Conservation (phyloP, 2,329 filamentous ascomycete species). For the Aspergillus intermedius region DNA sequence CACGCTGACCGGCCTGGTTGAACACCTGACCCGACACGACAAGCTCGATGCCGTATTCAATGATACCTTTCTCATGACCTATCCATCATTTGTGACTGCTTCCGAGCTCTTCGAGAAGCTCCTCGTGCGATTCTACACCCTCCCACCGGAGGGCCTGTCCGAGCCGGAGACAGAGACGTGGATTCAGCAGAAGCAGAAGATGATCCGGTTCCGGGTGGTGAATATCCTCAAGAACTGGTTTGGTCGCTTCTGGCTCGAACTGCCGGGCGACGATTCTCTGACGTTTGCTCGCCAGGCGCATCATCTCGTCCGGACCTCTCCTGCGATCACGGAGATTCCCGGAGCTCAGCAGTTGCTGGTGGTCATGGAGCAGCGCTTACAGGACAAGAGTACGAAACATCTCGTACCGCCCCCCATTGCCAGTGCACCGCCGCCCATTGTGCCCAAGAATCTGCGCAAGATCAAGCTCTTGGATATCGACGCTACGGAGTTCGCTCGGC, state of each 20-base stretch:
- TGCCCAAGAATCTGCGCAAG: conserved; percentile 97
- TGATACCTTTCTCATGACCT: conserved; percentile 89
- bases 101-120: conserved; percentile 81
- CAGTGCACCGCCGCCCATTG: conserved; percentile 73
- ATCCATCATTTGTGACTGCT: conserved; percentile 82
- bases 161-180: conserved; percentile 68
- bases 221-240: conserved; percentile 97
- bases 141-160: conserved; percentile 70
- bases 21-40: conserved; percentile 87
- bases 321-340: conserved; percentile 5
- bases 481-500: conserved; percentile 82
- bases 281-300: conserved; percentile 76
- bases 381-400: conserved; percentile 64
- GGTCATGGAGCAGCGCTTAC: conserved; percentile 74
- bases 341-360: conserved; percentile 67
- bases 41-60: conserved; percentile 88
- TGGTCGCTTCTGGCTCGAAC: conserved; percentile 95
- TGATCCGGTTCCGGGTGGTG: conserved; percentile 83
- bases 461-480: conserved; percentile 94
- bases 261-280: conserved; percentile 57
- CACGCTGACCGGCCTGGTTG: conserved; percentile 76
- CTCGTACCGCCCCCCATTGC: conserved; percentile 74
- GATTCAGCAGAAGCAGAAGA: conserved; percentile 83
- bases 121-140: conserved; percentile 78
- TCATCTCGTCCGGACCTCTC: conserved; percentile 58